Base-by-base conservation (phyloP, 2,329 filamentous ascomycete species). In the Claviceps maximensis region DNA sequence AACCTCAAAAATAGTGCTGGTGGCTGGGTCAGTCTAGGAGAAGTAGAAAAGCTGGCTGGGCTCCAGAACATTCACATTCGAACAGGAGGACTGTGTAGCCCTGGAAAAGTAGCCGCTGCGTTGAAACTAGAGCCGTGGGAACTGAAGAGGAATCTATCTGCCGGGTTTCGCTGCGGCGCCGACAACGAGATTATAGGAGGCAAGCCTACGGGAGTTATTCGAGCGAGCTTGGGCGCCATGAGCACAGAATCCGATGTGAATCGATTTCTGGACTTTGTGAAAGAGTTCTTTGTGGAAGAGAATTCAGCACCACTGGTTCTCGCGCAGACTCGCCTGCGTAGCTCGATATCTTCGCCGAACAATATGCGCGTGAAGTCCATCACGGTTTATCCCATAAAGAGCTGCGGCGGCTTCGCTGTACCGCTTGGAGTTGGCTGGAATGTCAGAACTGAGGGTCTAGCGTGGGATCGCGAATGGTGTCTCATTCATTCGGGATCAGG, bases 381-480 rank as follows among this genome's bases (percentile, higher is more conserved):
- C 17, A 81, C 76, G 1, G 79, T 97, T 1, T 98, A 89, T 62
- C 93, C 93, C 0, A 90, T 98, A 63, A 98, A 98, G 68, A 95
- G 89, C 64, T 97, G 93, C 61, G 87, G 83, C 17, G 87, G 87
- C 0, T 95, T 86, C 65, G 72, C 73, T 38, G 74, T 97, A 31
- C 84, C 89, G 1, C 56, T 69, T 0, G 76, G 73, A 2, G 71
- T 70, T 8, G 63, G 74, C 15, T 98, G 93, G 93, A 82, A 87
- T 60, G 76, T 97, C 21, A 80, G 79, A 53, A 74, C 78, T 8
- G 89, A 96, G 69, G 93, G 93, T 0, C 74, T 98, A 2, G 86
- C 83, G 9, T 97, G 91, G 89, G 93, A 98, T 66, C 79, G 93
- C 56, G 91, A 97, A 71, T 98, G 93, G 91, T 97, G 91, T 68